Base-by-base conservation (phyloP, 2,329 filamentous ascomycete genomes). In the Bretziella fagacearum region DNA sequence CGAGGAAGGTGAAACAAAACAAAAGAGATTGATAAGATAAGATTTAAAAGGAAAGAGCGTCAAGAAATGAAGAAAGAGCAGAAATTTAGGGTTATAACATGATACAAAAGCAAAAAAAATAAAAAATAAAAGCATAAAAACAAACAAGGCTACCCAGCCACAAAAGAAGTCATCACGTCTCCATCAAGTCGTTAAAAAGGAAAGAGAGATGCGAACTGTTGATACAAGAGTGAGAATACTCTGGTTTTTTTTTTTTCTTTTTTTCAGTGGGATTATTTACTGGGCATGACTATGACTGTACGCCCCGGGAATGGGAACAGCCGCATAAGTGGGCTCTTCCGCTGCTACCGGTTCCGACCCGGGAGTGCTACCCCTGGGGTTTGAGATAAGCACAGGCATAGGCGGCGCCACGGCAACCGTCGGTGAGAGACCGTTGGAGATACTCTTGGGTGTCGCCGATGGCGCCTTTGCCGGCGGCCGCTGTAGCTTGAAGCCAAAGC, bases 291-390 rank as follows among this genome's bases (percentile, higher is more conserved):
- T 67, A 29, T 49, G 41, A 11, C 35, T 67, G 59, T 95, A 95
- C 0, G 86, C 83, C 4, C 82, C 83, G 0, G 89, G 89, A 51
- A 95, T 94, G 1, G 87, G 84, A 26, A 95, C 89, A 18, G 80
- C 67, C 10, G 79, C 87, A 61, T 94, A 95, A 42, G 78, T 76
- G 55, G 81, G 76, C 69, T 95, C 89, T 41, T 86, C 82, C 0
- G 82, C 78, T 7, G 82, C 81, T 22, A 77, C 72, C 8, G 71
- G 73, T 15, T 78, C 77, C 6, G 40, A 20, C 7, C 15, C 20
- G 10, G 48, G 37, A 30, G 25, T 43, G 35, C 22, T 35, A n/a
- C 32, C 44, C 6, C n/a, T 30, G 13, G 26, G 22, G 6, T 6
- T 43, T 11, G 25, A 18, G 5, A 48, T 56, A 54, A 44, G 55